phyloP scores from a whole-genome alignment of 495 filamentous ascomycete species.

The Tuber melanosporum region DNA sequence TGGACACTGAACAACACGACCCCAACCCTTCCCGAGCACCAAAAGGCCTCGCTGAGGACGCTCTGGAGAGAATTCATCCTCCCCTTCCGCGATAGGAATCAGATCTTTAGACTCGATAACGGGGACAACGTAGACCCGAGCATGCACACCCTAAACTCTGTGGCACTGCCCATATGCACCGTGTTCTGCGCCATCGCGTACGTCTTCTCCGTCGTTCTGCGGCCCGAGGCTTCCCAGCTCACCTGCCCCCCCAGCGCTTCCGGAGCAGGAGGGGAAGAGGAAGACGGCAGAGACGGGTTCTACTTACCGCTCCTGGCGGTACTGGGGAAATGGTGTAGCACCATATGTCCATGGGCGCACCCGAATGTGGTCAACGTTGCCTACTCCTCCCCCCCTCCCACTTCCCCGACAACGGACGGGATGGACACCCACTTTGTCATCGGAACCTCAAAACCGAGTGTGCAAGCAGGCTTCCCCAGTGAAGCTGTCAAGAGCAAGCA shows the following conservation, averaged over 20 bases:
- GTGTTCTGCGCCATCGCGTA: constrained; percentile 17
- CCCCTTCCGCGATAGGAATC: constrained; percentile 11
- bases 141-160: neutral
- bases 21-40: constrained; percentile 2
- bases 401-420: neutral
- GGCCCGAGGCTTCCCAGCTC: neutral
- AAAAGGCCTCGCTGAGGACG: neutral
- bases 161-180: constrained; percentile 12
- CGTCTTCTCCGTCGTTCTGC: constrained; percentile 16
- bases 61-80: constrained; percentile 15
- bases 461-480: neutral
- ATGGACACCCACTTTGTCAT: constrained; percentile 3
- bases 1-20: constrained; percentile 5
- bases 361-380: constrained; percentile 14
- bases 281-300: neutral
- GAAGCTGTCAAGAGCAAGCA: constrained; percentile 8
- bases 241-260: neutral
- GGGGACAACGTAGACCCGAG: constrained; percentile 9
- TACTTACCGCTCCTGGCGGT: constrained; percentile 12
- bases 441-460: constrained; percentile 18
- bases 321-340: constrained; percentile 20
- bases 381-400: neutral
- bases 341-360: constrained; percentile 13
- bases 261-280: neutral
- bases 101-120: constrained; percentile 7